These are phyloP conservation scores for Phycomyces nitens DNA, from an alignment of 192 early-diverging fungal genomes.

Conservation along the genomic window DNA sequence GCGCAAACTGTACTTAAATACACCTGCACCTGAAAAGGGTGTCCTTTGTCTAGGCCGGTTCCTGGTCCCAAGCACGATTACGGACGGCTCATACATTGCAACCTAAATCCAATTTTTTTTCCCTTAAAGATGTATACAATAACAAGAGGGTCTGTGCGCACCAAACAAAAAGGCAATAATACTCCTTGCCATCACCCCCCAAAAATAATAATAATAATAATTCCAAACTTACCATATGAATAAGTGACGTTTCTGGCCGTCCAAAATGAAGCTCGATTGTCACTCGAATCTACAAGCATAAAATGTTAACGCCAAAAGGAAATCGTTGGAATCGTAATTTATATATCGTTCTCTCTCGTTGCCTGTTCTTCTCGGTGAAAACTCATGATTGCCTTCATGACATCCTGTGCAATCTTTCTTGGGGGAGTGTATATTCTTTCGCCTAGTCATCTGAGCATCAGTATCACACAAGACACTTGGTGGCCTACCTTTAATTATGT, in stretches of 20 bases:
- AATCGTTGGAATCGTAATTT: neutral
- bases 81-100: slow-evolving; percentile 53
- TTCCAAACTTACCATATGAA: neutral
- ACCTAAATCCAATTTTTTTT: neutral
- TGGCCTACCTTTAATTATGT: neutral
- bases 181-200: too few relatives aligned
- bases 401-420: neutral
- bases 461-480: neutral
- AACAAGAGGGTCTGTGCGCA: slow-evolving; percentile 1
- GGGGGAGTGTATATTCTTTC: neutral
- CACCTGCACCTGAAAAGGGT: slow-evolving; percentile 52
- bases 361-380: neutral
- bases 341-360: neutral
- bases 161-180: too few relatives aligned
- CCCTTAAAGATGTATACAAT: neutral
- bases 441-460: neutral
- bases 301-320: neutral
- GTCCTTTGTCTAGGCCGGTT: slow-evolving; percentile 55
- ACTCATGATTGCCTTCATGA: neutral
- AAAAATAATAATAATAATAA: neutral
- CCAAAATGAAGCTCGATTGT: neutral
- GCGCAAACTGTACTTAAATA: slow-evolving; percentile 56
- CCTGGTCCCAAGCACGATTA: slow-evolving; percentile 63
- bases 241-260: neutral
- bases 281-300: neutral